phyloP scores from a whole-genome alignment of 1,284 basidiomycete species.

The Agaricales sp. region DNA sequence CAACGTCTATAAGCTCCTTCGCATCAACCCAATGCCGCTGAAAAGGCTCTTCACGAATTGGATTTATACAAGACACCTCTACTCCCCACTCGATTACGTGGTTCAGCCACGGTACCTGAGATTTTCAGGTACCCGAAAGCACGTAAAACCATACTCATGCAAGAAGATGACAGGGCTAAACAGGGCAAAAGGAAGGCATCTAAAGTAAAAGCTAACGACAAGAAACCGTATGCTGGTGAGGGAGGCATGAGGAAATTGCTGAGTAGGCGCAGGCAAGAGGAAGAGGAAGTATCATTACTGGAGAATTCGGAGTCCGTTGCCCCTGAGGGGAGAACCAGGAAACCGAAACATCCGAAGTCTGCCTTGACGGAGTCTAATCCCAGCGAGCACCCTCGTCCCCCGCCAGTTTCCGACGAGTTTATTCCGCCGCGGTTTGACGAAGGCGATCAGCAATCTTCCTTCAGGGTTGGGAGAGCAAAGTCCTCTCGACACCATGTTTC shows the following conservation, averaged over 20 bases:
- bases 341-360: slow-evolving; percentile 10
- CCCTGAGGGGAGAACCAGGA: slow-evolving; percentile 9
- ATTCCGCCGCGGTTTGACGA: slow-evolving; percentile 14
- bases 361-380: slow-evolving; percentile 14
- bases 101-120: slow-evolving; percentile 38
- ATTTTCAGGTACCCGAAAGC: slow-evolving; percentile 53
- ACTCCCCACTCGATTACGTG: slow-evolving; percentile 55
- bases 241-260: slow-evolving; percentile 68
- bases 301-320: slow-evolving; percentile 10
- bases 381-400: slow-evolving; percentile 16
- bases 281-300: slow-evolving; percentile 18
- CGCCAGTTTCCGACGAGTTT: slow-evolving; percentile 15
- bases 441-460: slow-evolving; percentile 34
- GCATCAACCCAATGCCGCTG: slow-evolving; percentile 37
- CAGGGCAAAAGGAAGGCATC: slow-evolving; percentile 22
- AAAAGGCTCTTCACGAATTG: slow-evolving; percentile 55
- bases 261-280: slow-evolving; percentile 30
- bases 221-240: slow-evolving; percentile 63
- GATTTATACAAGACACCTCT: slow-evolving; percentile 71
- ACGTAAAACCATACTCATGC: slow-evolving; percentile 48
- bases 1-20: slow-evolving; percentile 17
- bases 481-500: slow-evolving; percentile 42
- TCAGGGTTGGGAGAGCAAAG: slow-evolving; percentile 55
- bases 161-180: slow-evolving; percentile 31
- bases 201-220: slow-evolving; percentile 30